Conservation (phyloP, 352 stramenopile species). For the Phytopythium litorale region DNA sequence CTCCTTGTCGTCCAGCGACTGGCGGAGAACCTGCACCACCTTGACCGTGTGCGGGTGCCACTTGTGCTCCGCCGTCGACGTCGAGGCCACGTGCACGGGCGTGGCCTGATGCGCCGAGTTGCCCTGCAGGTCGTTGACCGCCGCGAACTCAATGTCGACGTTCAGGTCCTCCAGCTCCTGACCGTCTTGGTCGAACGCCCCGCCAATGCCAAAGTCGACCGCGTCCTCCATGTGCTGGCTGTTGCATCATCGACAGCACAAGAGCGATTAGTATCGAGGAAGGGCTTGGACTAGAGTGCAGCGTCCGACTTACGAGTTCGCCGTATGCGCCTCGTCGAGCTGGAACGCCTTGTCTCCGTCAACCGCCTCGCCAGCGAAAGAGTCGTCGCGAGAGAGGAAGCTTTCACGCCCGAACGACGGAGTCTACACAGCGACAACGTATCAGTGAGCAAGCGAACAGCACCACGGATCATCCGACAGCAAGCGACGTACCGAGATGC, state of each 20-base stretch:
- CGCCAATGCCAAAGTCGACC: constrained; percentile 53
- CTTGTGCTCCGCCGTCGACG: constrained; percentile 84
- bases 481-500: constrained; percentile 34
- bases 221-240: constrained; percentile 24
- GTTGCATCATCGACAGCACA: not conserved
- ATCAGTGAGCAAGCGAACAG: not conserved
- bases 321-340: constrained; percentile 26
- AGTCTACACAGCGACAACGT: not conserved
- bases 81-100: constrained; percentile 12
- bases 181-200: constrained; percentile 41
- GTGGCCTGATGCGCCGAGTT: constrained; percentile 44
- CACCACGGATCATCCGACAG: not conserved
- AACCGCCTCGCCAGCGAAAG: constrained; percentile 1
- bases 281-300: too few species aligned
- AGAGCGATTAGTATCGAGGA: not conserved
- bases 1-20: constrained; percentile 71
- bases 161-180: constrained; percentile 60
- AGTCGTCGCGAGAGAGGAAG: constrained; percentile 5
- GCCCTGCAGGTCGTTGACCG: constrained; percentile 72
- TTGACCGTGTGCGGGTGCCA: constrained; percentile 98
- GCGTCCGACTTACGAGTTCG: constrained; percentile 13
- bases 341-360: constrained; percentile 41
- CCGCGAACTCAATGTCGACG: constrained; percentile 78
- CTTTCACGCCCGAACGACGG: constrained; percentile 6
- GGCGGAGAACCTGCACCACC: constrained; percentile 88